Percentiles rank a stretch among this genome's conserved stretches.
Evolutionary conservation across 139 green algal genomes (phyloP).

Genomic region (Ettlia oleoabundans): DNA sequence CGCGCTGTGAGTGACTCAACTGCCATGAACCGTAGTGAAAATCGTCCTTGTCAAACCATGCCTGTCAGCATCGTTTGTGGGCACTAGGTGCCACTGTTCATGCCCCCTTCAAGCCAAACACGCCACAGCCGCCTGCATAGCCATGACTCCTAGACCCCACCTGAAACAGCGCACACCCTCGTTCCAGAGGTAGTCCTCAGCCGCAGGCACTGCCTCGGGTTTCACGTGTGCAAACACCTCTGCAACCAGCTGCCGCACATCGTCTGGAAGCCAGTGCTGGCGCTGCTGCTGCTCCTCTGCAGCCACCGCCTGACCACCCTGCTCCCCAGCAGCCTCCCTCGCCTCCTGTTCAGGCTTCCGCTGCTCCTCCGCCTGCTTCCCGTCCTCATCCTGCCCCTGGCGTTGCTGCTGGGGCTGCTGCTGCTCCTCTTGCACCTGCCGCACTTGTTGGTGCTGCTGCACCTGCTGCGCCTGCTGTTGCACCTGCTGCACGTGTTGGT

Average conservation of each 20-base stretch:
- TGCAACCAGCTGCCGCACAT: not conserved
- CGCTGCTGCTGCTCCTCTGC: not conserved
- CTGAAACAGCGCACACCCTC: not conserved
- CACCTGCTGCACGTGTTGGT: not conserved
- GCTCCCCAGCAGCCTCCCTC: no score
- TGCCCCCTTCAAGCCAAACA: not conserved
- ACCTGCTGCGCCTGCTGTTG: not conserved
- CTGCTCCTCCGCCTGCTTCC: not conserved
- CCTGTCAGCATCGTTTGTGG: no score
- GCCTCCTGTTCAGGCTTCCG: not conserved
- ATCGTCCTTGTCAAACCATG: no score
- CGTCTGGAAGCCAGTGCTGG: not conserved
- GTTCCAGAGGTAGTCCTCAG: not conserved
- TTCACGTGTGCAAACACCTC: not conserved
- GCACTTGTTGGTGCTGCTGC: not conserved
- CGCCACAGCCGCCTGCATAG: no score
- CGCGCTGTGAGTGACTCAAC: no score
- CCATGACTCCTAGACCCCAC: not conserved
- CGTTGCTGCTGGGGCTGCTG: not conserved
- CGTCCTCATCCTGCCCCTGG: not conserved
- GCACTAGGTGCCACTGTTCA: not conserved
- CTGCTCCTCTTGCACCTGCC: not conserved
- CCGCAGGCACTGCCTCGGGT: not conserved
- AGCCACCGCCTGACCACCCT: not conserved
- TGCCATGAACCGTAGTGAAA: no score